phyloP scores from a whole-genome alignment of 1,284 basidiomycete genomes.

The Ustilago crameri region DNA sequence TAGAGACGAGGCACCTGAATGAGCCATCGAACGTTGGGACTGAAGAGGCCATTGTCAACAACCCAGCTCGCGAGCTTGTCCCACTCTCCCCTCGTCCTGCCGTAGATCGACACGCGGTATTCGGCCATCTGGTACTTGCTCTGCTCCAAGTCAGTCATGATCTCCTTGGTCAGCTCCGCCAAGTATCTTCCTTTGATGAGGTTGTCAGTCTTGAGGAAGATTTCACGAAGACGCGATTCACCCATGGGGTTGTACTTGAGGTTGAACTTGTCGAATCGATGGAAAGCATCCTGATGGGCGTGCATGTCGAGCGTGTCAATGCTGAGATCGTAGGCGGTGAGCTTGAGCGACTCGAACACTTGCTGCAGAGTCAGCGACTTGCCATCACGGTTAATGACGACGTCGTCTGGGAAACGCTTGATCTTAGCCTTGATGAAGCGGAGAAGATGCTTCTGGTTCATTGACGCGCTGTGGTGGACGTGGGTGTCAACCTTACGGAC shows the following conservation, averaged over 20 bases:
- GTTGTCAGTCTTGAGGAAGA: conserved; percentile 99
- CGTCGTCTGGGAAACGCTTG: conserved; percentile 84
- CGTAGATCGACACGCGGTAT: conserved; percentile 97
- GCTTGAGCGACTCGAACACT: conserved; percentile 93
- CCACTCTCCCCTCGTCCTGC: conserved; percentile 82
- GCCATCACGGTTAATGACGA: conserved; percentile 94
- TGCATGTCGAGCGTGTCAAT: conserved; percentile 99
- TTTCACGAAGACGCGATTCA: conserved; percentile 92
- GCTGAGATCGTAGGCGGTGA: conserved; percentile 96
- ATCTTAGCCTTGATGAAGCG: conserved; percentile 99
- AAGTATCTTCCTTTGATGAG: conserved; percentile 80
- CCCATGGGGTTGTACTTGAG: conserved; percentile 88
- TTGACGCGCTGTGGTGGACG: conserved; percentile 96
- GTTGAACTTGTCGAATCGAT: conserved; percentile 82
- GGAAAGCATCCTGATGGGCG: conserved; percentile 95
- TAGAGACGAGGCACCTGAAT: conserved; percentile 96
- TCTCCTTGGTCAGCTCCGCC: conserved; percentile 92
- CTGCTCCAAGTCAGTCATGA: conserved; percentile 95
- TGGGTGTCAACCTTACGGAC: conserved; percentile 96
- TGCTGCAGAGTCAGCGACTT: conserved; percentile 87
- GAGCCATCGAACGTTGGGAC: conserved; percentile 97
- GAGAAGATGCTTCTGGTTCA: conserved; percentile 99
- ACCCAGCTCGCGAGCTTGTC: conserved; percentile 99
- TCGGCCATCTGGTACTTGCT: conserved; percentile 93
- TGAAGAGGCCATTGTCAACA: conserved; percentile 89